Evolutionary conservation across 179 eudicot genomes (phyloP), one percentile per base, ranked within the genome.

Genomic region (Carnegiea gigantea): DNA sequence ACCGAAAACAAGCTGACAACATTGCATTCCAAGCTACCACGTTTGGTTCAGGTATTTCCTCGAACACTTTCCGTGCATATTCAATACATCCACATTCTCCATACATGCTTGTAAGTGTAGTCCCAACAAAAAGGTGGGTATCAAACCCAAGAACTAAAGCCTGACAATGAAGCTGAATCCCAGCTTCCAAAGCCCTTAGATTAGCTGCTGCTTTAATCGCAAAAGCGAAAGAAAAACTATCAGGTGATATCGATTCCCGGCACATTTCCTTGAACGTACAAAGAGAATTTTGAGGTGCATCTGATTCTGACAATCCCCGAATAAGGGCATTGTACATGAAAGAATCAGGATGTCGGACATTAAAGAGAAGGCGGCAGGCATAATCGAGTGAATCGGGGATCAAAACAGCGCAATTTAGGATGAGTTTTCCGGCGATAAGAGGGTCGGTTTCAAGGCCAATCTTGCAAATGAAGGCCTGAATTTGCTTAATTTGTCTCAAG

Each of bases 1-100:
- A 85, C 81, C 91, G 83, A 43, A 88, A 83, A 85, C 83, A 90
- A 80, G 89, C 89, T 2, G 92, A 90, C 60, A 93, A 72, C 76
- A 90, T 44, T 46, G 95, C 91, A 82, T 93, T 91, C 93, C 93
- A 93, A 74, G 93, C 91, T 33, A 93, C 92, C 28, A 90, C 88
- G 79, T 90, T 93, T 60, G 84, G 87, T 57, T 87, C 88, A 74
- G 79, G 70, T 85, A 93, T 92, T 90, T 91, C 91, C 24, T 88
- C 93, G 36, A 93, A 93, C 90, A 89, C 86, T 82, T 89, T 90
- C 71, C 77, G 13, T 60, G 93, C 92, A 85, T 44, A 82, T 4
- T 33, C 85, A 76, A 83, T 44, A 62, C 77, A 68, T 70, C 89
- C 91, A 76, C 95, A 92, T 79, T 93, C 95, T 4, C 87, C 95